Evolutionary conservation across 73 alveolate genomes (phyloP).

Genomic region (Tetrahymena borealis): DNA sequence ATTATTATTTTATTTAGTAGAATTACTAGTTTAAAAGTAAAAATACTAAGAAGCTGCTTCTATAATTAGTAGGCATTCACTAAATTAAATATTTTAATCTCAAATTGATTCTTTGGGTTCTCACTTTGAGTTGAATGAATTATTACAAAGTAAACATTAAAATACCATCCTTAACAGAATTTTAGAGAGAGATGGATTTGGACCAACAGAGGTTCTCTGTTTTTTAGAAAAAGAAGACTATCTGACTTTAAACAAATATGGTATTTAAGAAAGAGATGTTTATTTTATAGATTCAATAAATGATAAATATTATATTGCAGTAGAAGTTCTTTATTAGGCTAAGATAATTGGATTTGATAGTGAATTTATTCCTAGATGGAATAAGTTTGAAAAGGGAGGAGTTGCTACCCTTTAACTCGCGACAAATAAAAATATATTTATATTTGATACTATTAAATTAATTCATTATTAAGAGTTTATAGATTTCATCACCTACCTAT

Average conservation of each 20-base stretch:
- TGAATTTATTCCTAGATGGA: not conserved
- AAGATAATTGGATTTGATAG: not conserved
- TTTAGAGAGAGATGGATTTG: not conserved
- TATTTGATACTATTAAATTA: not conserved
- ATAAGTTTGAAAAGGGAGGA: not conserved
- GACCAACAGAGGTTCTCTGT: not conserved
- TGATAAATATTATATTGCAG: not conserved
- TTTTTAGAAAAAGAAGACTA: not conserved
- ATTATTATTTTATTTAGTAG: not conserved
- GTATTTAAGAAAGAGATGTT: not conserved
- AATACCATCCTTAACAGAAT: not conserved
- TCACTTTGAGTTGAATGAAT: not conserved
- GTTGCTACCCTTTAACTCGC: not conserved
- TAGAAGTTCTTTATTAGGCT: not conserved
- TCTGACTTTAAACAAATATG: not conserved
- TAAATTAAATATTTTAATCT: not conserved
- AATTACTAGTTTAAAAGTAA: not conserved
- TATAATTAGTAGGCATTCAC: not conserved
- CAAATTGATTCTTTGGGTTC: not conserved
- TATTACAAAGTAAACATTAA: not conserved
- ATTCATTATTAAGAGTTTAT: not conserved
- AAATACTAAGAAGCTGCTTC: not conserved
- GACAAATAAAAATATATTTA: not conserved
- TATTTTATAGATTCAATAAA: not conserved
- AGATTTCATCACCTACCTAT: not conserved